phyloP scores from a whole-genome alignment of 768 basidiomycete genomes.

The Calocera cornea region DNA sequence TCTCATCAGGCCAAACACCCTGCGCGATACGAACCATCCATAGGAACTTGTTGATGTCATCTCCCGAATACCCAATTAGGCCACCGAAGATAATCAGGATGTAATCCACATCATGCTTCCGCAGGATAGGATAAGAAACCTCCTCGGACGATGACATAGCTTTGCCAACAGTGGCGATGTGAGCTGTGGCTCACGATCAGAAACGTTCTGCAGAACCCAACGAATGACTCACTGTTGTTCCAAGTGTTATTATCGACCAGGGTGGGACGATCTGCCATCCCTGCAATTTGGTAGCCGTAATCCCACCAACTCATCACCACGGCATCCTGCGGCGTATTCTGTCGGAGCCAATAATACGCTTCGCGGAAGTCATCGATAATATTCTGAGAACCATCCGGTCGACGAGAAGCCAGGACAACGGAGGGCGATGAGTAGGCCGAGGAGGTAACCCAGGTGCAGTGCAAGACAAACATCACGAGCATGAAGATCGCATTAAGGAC shows the following conservation, averaged over 20 bases:
- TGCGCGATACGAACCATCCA: slow-evolving; percentile 97
- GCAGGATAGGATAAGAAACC: slow-evolving; percentile 89
- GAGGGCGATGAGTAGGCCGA: slow-evolving; percentile 94
- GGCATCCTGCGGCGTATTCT: slow-evolving; percentile 83
- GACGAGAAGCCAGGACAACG: slow-evolving; percentile 74
- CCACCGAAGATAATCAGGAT: slow-evolving; percentile 96
- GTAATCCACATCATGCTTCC: slow-evolving; percentile 96
- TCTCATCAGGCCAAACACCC: slow-evolving; percentile 96
- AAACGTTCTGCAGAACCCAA: not conserved
- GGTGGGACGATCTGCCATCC: slow-evolving; percentile 93
- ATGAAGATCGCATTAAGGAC: slow-evolving; percentile 61
- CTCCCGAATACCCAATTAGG: slow-evolving; percentile 89
- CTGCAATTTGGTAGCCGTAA: slow-evolving; percentile 98
- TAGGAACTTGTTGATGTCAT: slow-evolving; percentile 99
- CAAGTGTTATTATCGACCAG: slow-evolving; percentile 98
- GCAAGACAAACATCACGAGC: slow-evolving; percentile 81
- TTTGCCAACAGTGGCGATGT: slow-evolving; percentile 97
- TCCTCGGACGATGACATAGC: slow-evolving; percentile 93
- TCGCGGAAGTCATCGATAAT: slow-evolving; percentile 99
- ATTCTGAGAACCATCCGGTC: slow-evolving; percentile 73
- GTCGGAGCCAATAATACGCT: slow-evolving; percentile 96
- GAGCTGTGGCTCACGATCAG: slow-evolving; percentile 38
- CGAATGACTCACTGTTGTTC: slow-evolving; percentile 80
- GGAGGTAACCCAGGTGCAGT: slow-evolving; percentile 95
- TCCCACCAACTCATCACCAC: slow-evolving; percentile 99